Evolutionary conservation across 352 stramenopile species (phyloP).

Genomic region (Phytophthora nicotianae): DNA sequence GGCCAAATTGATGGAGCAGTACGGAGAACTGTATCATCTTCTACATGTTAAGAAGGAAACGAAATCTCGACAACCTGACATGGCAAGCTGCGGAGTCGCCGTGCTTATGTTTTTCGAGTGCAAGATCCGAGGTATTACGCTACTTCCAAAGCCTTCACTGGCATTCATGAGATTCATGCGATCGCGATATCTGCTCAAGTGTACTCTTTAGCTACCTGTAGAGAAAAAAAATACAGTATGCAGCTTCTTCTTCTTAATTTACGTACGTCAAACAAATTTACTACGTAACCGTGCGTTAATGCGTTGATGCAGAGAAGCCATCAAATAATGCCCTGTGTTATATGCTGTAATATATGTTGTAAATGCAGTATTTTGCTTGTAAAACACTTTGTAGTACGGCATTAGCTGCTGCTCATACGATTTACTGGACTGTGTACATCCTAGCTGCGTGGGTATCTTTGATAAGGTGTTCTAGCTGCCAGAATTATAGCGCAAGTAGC

Average conservation of each 20-base stretch:
- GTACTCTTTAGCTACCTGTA: not conserved
- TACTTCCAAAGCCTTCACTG: not conserved
- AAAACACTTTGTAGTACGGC: too few species aligned
- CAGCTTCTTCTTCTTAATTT: not conserved
- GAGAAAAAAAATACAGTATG: not conserved
- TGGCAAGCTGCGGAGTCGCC: not conserved
- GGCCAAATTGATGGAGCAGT: not conserved
- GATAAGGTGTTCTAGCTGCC: too few species aligned
- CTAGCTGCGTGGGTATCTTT: too few species aligned
- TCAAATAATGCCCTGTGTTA: too few species aligned
- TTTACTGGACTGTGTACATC: too few species aligned
- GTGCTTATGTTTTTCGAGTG: constrained; percentile 4
- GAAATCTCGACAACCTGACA: not conserved
- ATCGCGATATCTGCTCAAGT: constrained; percentile 1
- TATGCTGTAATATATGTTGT: too few species aligned
- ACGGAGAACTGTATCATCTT: not conserved
- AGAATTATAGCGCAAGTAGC: too few species aligned
- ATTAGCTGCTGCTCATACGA: too few species aligned
- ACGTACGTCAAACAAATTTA: not conserved
- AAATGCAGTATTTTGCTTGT: not conserved
- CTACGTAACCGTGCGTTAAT: not conserved
- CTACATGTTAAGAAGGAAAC: not conserved
- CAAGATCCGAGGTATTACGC: not conserved
- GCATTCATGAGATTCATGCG: not conserved
- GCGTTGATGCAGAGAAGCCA: too few species aligned